A percentile compares a stretch with the other conserved stretches of the same genome.
These are phyloP conservation scores for Phalaenopsis hybrid DNA, from an alignment of 116 monocot species.

Conservation along the genomic window DNA sequence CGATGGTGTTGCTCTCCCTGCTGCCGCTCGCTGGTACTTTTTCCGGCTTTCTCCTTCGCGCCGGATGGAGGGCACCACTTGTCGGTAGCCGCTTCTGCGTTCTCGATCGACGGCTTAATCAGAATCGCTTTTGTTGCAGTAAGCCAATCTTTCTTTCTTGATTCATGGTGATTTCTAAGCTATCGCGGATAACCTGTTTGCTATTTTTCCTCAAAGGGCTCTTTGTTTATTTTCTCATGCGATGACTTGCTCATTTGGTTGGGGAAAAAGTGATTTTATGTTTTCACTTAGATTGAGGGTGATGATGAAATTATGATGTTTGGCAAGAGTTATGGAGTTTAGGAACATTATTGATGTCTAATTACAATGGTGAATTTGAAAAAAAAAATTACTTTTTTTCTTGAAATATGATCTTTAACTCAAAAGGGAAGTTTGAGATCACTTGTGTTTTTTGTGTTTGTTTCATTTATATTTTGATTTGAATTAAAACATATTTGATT, in stretches of 20 bases:
- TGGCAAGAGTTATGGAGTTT: background rate
- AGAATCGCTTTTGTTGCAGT: background rate
- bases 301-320: background rate
- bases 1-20: constrained; percentile 8
- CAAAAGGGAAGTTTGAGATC: no score
- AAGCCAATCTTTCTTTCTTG: background rate
- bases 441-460: no score
- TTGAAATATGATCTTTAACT: no score
- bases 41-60: background rate
- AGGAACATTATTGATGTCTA: no score
- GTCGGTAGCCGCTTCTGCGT: background rate
- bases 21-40: background rate
- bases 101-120: background rate
- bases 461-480: no score
- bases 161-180: background rate
- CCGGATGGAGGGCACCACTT: background rate
- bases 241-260: background rate
- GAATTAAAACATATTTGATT: no score
- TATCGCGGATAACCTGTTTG: background rate
- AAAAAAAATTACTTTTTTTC: no score
- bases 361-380: no score
- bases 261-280: background rate
- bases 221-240: background rate
- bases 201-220: background rate
- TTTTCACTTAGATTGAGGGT: background rate